Percentiles rank a stretch among this genome's conserved stretches.
phyloP scores from a whole-genome alignment of 192 early-diverging fungal genomes.

The Coemansia sp. region DNA sequence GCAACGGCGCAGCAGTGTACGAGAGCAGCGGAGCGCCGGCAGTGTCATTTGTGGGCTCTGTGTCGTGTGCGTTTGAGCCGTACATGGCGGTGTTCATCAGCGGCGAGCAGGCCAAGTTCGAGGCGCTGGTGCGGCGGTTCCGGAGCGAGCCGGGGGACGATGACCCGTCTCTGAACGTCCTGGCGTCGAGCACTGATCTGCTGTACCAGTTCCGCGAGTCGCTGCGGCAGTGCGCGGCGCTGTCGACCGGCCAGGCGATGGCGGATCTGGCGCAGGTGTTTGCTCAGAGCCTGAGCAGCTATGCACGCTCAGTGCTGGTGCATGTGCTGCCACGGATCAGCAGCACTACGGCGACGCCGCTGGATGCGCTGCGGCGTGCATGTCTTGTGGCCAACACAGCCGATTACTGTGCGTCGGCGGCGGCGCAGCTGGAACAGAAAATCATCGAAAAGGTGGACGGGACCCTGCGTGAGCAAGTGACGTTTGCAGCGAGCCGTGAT shows the following conservation, averaged over 20 bases:
- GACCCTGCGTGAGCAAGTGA: conserved; percentile 66
- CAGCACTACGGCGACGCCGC: conserved; percentile 57
- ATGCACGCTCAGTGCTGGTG: conserved; percentile 73
- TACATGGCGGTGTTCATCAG: conserved; percentile 87
- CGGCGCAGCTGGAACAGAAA: conserved; percentile 84
- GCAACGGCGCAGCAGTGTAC: conserved; percentile 10
- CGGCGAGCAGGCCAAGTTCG: conserved; percentile 69
- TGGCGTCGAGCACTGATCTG: conserved; percentile 88
- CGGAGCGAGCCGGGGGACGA: conserved; percentile 55
- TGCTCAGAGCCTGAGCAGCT: conserved; percentile 74
- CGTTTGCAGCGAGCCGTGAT: conserved; percentile 75
- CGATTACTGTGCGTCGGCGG: conserved; percentile 90
- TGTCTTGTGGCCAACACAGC: conserved; percentile 90
- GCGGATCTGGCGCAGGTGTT: conserved; percentile 80
- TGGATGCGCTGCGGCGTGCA: conserved; percentile 69
- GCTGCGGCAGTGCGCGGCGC: conserved; percentile 76
- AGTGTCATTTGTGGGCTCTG: conserved; percentile 66
- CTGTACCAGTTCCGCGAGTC: conserved; percentile 91
- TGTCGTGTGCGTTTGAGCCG: conserved; percentile 84
- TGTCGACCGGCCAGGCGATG: conserved; percentile 85
- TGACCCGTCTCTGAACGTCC: conserved; percentile 63
- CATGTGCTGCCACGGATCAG: conserved; percentile 67
- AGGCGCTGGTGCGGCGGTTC: conserved; percentile 47
- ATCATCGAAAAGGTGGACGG: conserved; percentile 79
- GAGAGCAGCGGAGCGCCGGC: conserved; percentile 10